Evolutionary conservation across 495 filamentous ascomycete genomes (phyloP).

Genomic region (Thozetella sp.): DNA sequence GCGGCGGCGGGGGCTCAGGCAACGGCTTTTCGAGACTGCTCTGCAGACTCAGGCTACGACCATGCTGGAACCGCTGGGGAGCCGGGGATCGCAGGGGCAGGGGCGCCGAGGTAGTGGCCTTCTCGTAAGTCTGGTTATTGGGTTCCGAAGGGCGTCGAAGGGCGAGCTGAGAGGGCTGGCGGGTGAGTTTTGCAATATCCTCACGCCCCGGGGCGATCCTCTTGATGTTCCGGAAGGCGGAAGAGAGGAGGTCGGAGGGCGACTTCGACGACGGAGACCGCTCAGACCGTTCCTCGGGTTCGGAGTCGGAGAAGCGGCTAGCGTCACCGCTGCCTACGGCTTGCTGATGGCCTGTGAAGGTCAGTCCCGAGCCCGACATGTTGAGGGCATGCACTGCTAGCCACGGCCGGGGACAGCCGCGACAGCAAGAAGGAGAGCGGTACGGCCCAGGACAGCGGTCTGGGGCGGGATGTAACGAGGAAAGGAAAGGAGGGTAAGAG

Average conservation of each 20-base stretch:
- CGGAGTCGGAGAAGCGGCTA: slow-evolving; percentile 33
- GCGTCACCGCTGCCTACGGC: slow-evolving; percentile 14
- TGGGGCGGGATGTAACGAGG: not conserved
- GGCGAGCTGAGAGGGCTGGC: slow-evolving; percentile 28
- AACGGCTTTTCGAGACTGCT: slow-evolving; percentile 53
- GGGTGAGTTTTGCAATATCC: slow-evolving; percentile 29
- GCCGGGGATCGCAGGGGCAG: slow-evolving; percentile 14
- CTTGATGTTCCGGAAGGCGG: slow-evolving; percentile 51
- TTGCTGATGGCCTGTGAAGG: slow-evolving; percentile 26
- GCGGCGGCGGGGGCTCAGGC: slow-evolving; percentile 45
- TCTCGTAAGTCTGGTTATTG: slow-evolving; percentile 17
- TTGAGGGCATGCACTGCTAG: slow-evolving; percentile 7
- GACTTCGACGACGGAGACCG: slow-evolving; percentile 30
- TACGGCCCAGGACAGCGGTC: not conserved
- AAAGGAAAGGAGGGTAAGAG: not conserved
- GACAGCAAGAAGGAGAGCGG: not conserved
- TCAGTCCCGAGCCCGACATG: slow-evolving; percentile 33
- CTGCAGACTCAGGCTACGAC: slow-evolving; percentile 46
- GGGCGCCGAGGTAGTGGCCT: slow-evolving; percentile 22
- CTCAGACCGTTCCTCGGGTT: slow-evolving; percentile 35
- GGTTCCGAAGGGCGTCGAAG: slow-evolving; percentile 27
- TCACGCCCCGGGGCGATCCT: slow-evolving; percentile 45
- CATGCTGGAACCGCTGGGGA: slow-evolving; percentile 40
- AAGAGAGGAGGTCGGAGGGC: slow-evolving; percentile 43
- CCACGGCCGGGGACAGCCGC: slow-evolving; percentile 1